Conservation (phyloP, 257 asterid species). For the Asclepias syriaca region DNA sequence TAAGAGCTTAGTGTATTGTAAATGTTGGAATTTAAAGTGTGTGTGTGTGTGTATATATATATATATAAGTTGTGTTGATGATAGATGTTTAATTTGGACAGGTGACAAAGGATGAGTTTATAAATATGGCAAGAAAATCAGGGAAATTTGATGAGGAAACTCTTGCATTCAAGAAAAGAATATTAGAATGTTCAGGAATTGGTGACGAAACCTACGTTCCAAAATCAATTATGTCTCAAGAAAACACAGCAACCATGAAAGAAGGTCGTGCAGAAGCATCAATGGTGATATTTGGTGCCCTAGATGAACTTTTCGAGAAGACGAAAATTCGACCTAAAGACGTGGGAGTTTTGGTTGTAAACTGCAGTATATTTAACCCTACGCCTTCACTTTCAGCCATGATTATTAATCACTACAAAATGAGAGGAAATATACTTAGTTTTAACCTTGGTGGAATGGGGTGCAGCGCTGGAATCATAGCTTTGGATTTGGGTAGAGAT, state of each 20-base stretch:
- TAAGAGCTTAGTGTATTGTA: too few relatives aligned
- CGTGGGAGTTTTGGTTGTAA: constrained; percentile 76
- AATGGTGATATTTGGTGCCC: constrained; percentile 77
- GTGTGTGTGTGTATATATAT: neutral
- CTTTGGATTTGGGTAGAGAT: constrained; percentile 79
- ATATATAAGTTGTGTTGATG: neutral
- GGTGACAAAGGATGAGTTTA: constrained; percentile 79
- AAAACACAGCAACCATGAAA: constrained; percentile 79
- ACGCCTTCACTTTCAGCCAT: constrained; percentile 98
- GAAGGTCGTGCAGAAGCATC: constrained; percentile 92
- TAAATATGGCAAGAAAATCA: constrained; percentile 63
- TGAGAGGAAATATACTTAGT: constrained; percentile 86
- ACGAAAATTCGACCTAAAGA: constrained; percentile 65
- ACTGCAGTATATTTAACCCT: constrained; percentile 94
- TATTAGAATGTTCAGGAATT: constrained; percentile 72
- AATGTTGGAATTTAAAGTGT: neutral
- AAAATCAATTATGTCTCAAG: constrained; percentile 57
- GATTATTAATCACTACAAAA: constrained; percentile 87
- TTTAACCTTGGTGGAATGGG: constrained; percentile 98
- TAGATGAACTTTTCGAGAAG: constrained; percentile 81
- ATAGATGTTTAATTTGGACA: constrained; percentile 14
- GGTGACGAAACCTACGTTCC: constrained; percentile 86
- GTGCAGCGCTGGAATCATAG: constrained; percentile 80
- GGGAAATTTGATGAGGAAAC: constrained; percentile 64
- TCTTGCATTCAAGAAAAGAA: constrained; percentile 60